Percentiles rank a stretch among this genome's conserved stretches.
Evolutionary conservation across 2,329 filamentous ascomycete species (phyloP).

Genomic region (Aureobasidium sp.): DNA sequence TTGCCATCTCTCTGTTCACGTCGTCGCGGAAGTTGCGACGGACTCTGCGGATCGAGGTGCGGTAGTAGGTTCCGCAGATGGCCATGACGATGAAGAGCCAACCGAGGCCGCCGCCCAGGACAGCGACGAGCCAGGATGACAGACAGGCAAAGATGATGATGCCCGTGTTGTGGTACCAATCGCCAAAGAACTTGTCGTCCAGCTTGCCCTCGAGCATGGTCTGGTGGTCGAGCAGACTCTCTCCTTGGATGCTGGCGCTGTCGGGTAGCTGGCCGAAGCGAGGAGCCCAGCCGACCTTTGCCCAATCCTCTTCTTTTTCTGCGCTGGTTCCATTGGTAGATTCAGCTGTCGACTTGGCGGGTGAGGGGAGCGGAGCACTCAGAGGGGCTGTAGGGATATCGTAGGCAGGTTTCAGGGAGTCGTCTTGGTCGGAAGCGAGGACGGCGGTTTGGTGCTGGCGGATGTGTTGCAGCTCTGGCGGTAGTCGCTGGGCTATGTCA

Average conservation of each 20-base stretch:
- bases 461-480: conserved; percentile 54
- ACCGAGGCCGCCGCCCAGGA: conserved; percentile 80
- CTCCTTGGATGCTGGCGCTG: conserved; percentile 41
- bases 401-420: conserved; percentile 59
- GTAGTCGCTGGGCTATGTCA: conserved; percentile 43
- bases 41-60: conserved; percentile 87
- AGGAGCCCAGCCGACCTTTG: conserved; percentile 75
- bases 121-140: conserved; percentile 78
- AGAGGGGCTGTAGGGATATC: conserved; percentile 70
- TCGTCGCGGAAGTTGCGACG: conserved; percentile 95
- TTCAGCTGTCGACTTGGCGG: conserved; percentile 25
- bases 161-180: conserved; percentile 98
- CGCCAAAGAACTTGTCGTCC: conserved; percentile 85
- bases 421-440: conserved; percentile 69
- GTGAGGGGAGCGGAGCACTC: conserved; percentile 53
- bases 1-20: conserved; percentile 76
- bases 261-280: conserved; percentile 63
- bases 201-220: conserved; percentile 78
- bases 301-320: conserved; percentile 44
- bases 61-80: conserved; percentile 86
- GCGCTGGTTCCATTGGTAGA: conserved; percentile 35
- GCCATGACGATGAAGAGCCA: conserved; percentile 96
- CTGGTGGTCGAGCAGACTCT: conserved; percentile 65
- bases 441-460: conserved; percentile 56
- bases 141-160: conserved; percentile 90